Base-by-base conservation (phyloP, 2,329 filamentous ascomycete genomes). In the Ceratocystis alfenasii region DNA sequence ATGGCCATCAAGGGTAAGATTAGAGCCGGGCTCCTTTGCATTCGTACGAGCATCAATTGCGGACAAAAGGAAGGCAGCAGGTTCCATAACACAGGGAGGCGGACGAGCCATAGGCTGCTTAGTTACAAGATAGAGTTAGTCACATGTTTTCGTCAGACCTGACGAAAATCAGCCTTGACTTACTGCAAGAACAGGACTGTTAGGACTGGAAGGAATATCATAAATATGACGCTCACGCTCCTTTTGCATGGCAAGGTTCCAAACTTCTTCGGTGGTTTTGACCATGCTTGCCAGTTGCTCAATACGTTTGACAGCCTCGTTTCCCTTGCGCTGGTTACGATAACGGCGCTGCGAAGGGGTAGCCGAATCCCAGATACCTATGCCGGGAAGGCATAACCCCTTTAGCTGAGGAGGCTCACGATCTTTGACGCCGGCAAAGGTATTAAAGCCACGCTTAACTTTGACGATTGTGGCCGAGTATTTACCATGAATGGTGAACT, bases 311-410 rank as follows among this genome's bases (percentile, higher is more conserved):
- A 90, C 76, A n/a, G 90, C 85, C 0, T 84, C 86, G n/a, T 78
- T 80, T 65, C 87, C 83, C 74, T 93, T 93, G 71, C 87, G 85
- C 74, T 93, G 89, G 72, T 92, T 92, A 63, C 89, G 80, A 76
- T 84, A 89, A 59, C 86, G 81, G 70, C 84, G 87, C 80, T 88
- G 87, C 68, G 87, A 83, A 17, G 85, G 81, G 3, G 86, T 88
- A 3, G 89, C 89, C 64, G 89, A 85, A 74, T 93, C 89, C 72
- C 92, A 91, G n/a, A 90, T 80, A 64, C 83, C 82, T 88, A 92
- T 92, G 20, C 89, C 89, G 2, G 87, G 86, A 80, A 86, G 90
- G 60, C 84, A 78, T n/a, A 86, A 77, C 1, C 88, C 88, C 73
- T 92, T 92, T 64, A 91, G 79, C 41, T 65, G 65, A 10, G 67